Percentiles rank a stretch among this genome's conserved stretches.
phyloP scores from a whole-genome alignment of 2,329 filamentous ascomycete genomes.

The Paraphoma chrysanthemicola region DNA sequence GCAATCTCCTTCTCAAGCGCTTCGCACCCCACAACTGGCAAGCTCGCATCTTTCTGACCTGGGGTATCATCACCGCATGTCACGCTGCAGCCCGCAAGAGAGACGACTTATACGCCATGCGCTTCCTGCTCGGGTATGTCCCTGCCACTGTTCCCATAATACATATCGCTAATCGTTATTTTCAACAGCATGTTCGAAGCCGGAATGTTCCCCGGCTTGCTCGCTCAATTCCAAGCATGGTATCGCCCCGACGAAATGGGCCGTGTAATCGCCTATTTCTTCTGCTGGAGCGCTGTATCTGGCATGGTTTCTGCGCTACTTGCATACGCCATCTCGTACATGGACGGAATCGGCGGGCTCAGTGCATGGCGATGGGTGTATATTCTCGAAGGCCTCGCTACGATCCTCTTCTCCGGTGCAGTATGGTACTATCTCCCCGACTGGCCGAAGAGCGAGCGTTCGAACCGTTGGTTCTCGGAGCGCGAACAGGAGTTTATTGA shows the following conservation, averaged over 20 bases:
- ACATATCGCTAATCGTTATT: conserved; percentile 38
- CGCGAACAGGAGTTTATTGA: conserved; percentile 53
- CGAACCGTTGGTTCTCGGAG: conserved; percentile 46
- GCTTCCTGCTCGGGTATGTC: conserved; percentile 26
- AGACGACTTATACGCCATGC: conserved; percentile 31
- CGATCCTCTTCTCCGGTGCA: conserved; percentile 49
- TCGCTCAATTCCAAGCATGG: conserved; percentile 47
- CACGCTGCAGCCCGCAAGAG: conserved; percentile 36
- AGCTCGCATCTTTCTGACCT: conserved; percentile 35
- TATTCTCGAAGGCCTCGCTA: conserved; percentile 53
- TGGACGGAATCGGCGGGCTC: conserved; percentile 24
- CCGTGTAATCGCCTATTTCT: conserved; percentile 44
- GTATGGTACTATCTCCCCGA: conserved; percentile 54
- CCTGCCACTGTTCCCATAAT: background rate
- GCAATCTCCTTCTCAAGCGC: conserved; percentile 48
- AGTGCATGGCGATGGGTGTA: conserved; percentile 47
- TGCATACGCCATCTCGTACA: conserved; percentile 27
- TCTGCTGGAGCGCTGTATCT: conserved; percentile 42
- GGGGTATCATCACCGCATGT: conserved; percentile 35
- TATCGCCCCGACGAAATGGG: conserved; percentile 48
- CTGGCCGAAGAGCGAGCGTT: conserved; percentile 52
- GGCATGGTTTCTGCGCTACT: conserved; percentile 43
- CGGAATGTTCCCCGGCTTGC: conserved; percentile 35
- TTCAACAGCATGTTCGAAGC: conserved; percentile 29
- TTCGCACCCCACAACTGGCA: conserved; percentile 48